Evolutionary conservation across 2,329 filamentous ascomycete genomes (phyloP), one percentile per base, ranked within the genome.

Genomic region (Botrytis paeoniae): DNA sequence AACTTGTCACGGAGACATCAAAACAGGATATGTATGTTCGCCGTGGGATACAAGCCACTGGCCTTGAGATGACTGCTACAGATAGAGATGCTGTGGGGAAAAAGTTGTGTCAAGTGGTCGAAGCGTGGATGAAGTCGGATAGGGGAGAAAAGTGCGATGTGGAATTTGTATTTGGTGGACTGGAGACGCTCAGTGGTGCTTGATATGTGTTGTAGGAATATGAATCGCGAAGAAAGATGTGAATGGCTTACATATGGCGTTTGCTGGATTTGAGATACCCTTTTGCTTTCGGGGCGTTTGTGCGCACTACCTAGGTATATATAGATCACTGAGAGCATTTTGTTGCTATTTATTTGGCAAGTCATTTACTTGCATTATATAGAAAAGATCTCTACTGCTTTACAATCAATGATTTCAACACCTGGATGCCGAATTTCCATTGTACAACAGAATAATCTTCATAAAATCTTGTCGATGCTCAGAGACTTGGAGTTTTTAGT

Each of bases 11-110:
- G 39, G 45, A 66, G 8, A 45, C 78, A 7, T 57, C 69, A 8
- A 45, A 69, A 39, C n/a, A 72, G 41, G 79, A 81, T 63, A 43
- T 39, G 59, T 80, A 80, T 64, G 54, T 76, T 10, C 71, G 37
- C 39, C 70, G 54, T 18, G 79, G 78, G 5, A 69, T 16, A 48
- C 71, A 73, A 35, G 37, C 32, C n/a, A 12, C 18, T 51, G 79
- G 78, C 29, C 68, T 79, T 29, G 35, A 65, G 37, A 72, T 78
- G 59, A 71, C 43, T 29, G 39, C 57, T 4, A 41, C 45, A 32
- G 75, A 76, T 14, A 73, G 37, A 62, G 59, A 70, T 18, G 35
- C 43, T 25, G 54, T 77, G 8, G 73, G 59, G 16, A 73, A 22
- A 20, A 77, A 59, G 54, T 51, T 77, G n/a, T 69, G 75, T 61